phyloP scores from a whole-genome alignment of 1,284 basidiomycete genomes.

The Tremellales sp. region DNA sequence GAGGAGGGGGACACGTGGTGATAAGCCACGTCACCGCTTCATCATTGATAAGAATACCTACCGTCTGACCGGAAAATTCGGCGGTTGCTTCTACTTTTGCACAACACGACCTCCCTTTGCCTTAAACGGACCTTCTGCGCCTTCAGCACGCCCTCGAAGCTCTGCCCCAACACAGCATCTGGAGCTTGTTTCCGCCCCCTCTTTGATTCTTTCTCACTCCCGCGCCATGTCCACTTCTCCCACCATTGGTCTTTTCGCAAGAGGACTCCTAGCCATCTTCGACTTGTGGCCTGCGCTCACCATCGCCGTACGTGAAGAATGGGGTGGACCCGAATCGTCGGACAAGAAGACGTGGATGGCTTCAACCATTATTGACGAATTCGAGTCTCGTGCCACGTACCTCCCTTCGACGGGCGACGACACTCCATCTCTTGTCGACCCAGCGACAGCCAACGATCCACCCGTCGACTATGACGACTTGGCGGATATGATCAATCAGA shows the following conservation, averaged over 20 bases:
- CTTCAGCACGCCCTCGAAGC: no score
- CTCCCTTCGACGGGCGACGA: conserved; percentile 8
- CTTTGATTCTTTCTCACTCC: conserved; percentile 1
- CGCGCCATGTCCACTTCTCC: conserved; percentile 9
- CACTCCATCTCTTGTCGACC: conserved; percentile 12
- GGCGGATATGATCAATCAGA: conserved; percentile 64
- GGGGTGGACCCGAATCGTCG: conserved; percentile 70
- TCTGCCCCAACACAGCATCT: no score
- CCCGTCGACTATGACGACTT: conserved; percentile 68
- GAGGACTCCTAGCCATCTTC: conserved; percentile 73
- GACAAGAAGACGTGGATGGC: conserved; percentile 78
- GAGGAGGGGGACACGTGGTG: no score
- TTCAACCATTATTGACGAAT: conserved; percentile 74
- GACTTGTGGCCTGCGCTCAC: conserved; percentile 76
- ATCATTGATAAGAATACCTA: no score
- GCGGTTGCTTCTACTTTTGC: no score
- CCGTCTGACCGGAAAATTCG: no score
- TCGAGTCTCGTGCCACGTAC: conserved; percentile 55
- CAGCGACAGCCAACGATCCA: conserved; percentile 38
- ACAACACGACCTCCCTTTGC: no score
- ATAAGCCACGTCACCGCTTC: no score
- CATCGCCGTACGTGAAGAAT: conserved; percentile 71
- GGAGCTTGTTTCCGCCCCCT: no score
- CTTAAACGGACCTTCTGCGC: no score
- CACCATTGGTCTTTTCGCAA: conserved; percentile 62